phyloP scores from a whole-genome alignment of 805 yeast species.

The Grigorovia yakushimaensis region DNA sequence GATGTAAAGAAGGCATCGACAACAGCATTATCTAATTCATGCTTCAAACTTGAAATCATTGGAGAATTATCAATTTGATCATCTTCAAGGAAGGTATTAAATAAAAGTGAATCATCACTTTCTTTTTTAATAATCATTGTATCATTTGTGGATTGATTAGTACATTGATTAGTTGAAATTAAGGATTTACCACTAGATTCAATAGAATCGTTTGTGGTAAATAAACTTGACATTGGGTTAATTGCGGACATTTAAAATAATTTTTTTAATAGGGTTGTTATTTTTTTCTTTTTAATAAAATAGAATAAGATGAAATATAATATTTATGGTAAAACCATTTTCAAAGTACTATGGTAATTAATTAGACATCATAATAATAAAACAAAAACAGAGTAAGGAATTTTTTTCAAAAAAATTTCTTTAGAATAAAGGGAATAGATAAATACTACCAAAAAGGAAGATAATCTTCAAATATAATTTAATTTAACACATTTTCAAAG shows the following conservation, averaged over 20 bases:
- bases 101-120: background rate
- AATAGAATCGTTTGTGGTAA: slow-evolving; percentile 6
- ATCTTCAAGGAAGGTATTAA: background rate
- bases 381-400: background rate
- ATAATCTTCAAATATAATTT: background rate
- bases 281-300: background rate
- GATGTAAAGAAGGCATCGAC: slow-evolving; percentile 42
- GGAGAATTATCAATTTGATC: slow-evolving; percentile 1
- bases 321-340: background rate
- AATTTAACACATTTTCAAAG: slow-evolving; percentile 3
- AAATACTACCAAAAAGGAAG: slow-evolving; percentile 2
- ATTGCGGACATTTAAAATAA: slow-evolving; percentile 11
- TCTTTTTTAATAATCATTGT: background rate
- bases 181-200: slow-evolving; percentile 1
- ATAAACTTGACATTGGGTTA: slow-evolving; percentile 9
- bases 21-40: slow-evolving; percentile 48
- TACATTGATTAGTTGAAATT: slow-evolving; percentile 8
- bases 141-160: slow-evolving; percentile 5
- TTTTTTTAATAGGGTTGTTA: background rate
- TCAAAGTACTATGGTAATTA: background rate
- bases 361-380: background rate
- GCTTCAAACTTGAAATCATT: background rate
- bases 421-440: background rate
- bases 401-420: background rate
- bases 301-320: background rate